Evolutionary conservation across 108 stramenopile genomes (phyloP).

Genomic region (Pseudonitzschia multistriata): DNA sequence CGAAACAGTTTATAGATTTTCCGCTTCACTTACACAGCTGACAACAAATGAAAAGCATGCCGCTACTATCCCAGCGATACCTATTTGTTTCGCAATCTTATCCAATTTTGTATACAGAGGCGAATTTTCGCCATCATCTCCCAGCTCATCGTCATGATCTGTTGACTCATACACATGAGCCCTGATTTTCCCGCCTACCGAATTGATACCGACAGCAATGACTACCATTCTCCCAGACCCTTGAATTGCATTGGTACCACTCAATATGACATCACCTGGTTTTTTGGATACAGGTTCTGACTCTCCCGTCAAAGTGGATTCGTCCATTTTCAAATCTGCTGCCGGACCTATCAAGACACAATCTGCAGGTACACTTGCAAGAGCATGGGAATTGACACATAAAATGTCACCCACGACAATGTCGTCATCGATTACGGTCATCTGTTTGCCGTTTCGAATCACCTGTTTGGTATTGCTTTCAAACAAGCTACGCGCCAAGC

Average conservation of each 20-base stretch:
- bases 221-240: constrained; percentile 86
- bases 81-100: constrained; percentile 83
- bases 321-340: constrained; percentile 87
- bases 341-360: constrained; percentile 89
- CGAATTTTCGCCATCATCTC: constrained; percentile 63
- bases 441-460: constrained; percentile 78
- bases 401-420: constrained; percentile 98
- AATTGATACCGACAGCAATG: constrained; percentile 87
- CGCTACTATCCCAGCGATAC: constrained; percentile 71
- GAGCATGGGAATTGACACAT: constrained; percentile 82
- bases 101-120: constrained; percentile 87
- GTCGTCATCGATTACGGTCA: constrained; percentile 76
- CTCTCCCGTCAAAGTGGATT: constrained; percentile 94
- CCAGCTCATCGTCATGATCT: constrained; percentile 65
- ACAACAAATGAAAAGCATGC: constrained; percentile 73
- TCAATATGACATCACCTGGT: constrained; percentile 69
- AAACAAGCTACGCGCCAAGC: constrained; percentile 68
- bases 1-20: not conserved
- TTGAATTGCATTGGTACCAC: constrained; percentile 68
- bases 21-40: constrained; percentile 41
- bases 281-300: constrained; percentile 82
- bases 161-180: constrained; percentile 77
- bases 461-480: constrained; percentile 85
- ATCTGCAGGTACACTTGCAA: constrained; percentile 90
- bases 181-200: constrained; percentile 83